Percentiles rank a stretch among this genome's conserved stretches.
phyloP scores from a whole-genome alignment of 2,329 filamentous ascomycete genomes.

The Colletotrichum neosansevieriae region DNA sequence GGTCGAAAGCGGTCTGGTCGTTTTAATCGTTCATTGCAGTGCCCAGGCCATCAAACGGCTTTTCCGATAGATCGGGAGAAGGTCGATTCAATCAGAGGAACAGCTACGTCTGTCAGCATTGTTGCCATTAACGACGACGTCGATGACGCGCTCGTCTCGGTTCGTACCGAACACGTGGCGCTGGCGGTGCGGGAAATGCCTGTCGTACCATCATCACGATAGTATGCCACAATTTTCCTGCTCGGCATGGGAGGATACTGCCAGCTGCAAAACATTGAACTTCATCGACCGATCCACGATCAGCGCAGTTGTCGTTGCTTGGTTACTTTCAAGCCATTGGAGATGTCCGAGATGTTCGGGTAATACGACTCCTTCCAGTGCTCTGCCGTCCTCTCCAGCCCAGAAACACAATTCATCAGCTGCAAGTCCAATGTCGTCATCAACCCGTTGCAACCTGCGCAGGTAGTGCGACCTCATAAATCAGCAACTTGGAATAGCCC shows the following conservation, averaged over 20 bases:
- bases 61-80: too few relatives aligned
- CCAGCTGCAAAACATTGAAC: not conserved
- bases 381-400: constrained; percentile 47
- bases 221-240: not conserved
- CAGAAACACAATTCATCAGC: constrained; percentile 50
- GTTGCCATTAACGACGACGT: constrained; percentile 7
- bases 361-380: constrained; percentile 43
- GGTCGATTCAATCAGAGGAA: too few relatives aligned
- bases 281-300: constrained; percentile 6
- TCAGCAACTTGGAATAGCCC: constrained; percentile 53
- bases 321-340: too few relatives aligned
- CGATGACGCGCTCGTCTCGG: not conserved
- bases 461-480: constrained; percentile 55
- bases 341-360: not conserved
- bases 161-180: constrained; percentile 17
- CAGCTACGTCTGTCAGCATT: too few relatives aligned
- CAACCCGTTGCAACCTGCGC: constrained; percentile 46
- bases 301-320: not conserved
- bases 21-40: not conserved
- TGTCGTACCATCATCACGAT: not conserved
- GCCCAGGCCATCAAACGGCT: not conserved
- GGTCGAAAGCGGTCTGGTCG: constrained; percentile 1
- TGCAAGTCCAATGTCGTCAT: constrained; percentile 51
- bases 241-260: not conserved
- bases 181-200: not conserved